Evolutionary conservation across 2,329 filamentous ascomycete genomes (phyloP).

Genomic region (Microdochium trichocladiopsis): DNA sequence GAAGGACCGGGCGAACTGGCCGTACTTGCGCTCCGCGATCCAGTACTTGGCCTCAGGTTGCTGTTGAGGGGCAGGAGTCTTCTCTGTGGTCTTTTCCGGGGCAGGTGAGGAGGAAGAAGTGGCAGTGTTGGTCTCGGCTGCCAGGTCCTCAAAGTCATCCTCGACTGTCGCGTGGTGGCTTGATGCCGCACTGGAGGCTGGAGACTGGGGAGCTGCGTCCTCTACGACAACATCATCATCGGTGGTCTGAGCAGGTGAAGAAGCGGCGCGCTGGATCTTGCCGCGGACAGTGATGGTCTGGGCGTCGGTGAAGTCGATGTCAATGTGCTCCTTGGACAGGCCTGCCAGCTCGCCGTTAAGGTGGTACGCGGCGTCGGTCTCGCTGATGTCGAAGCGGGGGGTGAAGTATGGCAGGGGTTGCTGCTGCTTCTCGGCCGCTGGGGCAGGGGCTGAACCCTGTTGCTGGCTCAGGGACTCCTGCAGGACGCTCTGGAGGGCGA

Average conservation of each 20-base stretch:
- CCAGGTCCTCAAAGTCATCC: slow-evolving; percentile 1
- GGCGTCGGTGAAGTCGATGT: slow-evolving; percentile 7
- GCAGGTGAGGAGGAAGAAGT: neutral
- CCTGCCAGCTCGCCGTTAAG: slow-evolving; percentile 4
- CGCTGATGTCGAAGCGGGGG: slow-evolving; percentile 4
- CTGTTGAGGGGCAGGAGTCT: slow-evolving; percentile 4
- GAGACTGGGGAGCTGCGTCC: neutral
- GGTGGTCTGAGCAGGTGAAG: neutral
- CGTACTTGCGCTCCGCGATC: slow-evolving; percentile 59
- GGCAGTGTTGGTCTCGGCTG: neutral
- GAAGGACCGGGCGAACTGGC: slow-evolving; percentile 63
- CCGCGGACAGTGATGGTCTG: slow-evolving; percentile 3
- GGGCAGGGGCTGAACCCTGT: neutral
- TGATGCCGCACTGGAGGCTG: neutral
- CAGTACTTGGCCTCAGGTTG: slow-evolving; percentile 54
- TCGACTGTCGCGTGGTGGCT: slow-evolving; percentile 4
- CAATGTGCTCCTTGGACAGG: slow-evolving; percentile 1
- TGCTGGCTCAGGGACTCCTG: neutral
- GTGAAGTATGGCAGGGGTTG: slow-evolving; percentile 2
- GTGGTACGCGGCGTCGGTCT: slow-evolving; percentile 2
- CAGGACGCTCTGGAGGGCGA: neutral
- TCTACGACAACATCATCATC: neutral
- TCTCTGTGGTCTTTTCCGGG: slow-evolving; percentile 7
- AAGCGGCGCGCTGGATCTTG: slow-evolving; percentile 19
- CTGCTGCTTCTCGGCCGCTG: slow-evolving; percentile 10